Evolutionary conservation across 2,329 filamentous ascomycete species (phyloP).

Genomic region (Emergomyces orientalis): DNA sequence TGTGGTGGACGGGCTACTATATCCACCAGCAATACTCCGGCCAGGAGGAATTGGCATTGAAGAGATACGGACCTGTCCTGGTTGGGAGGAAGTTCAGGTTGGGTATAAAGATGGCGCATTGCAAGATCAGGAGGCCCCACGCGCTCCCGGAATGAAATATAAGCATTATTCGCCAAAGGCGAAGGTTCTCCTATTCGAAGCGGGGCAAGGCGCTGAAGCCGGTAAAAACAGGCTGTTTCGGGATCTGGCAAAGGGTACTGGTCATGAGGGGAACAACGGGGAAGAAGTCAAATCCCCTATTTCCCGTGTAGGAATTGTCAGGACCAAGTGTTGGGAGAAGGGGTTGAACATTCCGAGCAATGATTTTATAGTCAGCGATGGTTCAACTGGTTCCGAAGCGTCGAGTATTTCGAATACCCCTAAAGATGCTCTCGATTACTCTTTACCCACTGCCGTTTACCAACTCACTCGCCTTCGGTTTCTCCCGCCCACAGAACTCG

Average conservation of each 20-base stretch:
- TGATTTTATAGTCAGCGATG: not conserved
- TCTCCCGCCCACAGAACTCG: not conserved
- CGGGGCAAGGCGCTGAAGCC: constrained; percentile 29
- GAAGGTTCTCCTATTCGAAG: constrained; percentile 72
- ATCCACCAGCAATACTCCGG: constrained; percentile 70
- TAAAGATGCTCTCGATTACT: not conserved
- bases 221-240: constrained; percentile 26
- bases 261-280: constrained; percentile 21
- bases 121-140: constrained; percentile 55
- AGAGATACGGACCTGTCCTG: constrained; percentile 60
- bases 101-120: constrained; percentile 72
- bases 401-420: not conserved
- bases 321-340: constrained; percentile 26
- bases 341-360: constrained; percentile 5
- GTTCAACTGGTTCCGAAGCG: not conserved
- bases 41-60: constrained; percentile 83
- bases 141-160: constrained; percentile 97
- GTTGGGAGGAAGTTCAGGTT: constrained; percentile 70
- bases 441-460: not conserved
- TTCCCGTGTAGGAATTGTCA: constrained; percentile 22
- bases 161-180: constrained; percentile 94
- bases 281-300: not conserved
- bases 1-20: constrained; percentile 80
- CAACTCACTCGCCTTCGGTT: constrained; percentile 2
- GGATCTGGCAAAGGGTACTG: constrained; percentile 28